A percentile compares a stretch with the other conserved stretches of the same genome.
Conservation (phyloP, 2,329 filamentous ascomycete species). For the Eutypa lata region DNA sequence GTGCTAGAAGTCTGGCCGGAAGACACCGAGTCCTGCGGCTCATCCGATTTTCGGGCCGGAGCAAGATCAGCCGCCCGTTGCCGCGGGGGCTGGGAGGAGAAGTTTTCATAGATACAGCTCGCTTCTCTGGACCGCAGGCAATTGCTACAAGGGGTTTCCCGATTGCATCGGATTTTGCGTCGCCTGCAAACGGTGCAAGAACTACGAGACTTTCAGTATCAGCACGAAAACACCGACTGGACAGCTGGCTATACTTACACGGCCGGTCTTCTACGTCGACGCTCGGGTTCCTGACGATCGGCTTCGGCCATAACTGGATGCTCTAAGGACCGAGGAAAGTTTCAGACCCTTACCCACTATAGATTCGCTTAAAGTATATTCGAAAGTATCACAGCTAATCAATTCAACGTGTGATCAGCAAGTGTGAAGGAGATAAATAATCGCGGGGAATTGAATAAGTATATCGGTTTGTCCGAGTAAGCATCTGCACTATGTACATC, state of each 20-base stretch:
- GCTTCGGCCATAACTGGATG: conserved; percentile 12
- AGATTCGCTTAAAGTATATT: no score
- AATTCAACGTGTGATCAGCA: no score
- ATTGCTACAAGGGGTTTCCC: conserved; percentile 54
- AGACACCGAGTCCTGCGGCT: neutral
- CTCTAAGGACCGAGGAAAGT: no score
- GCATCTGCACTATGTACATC: no score
- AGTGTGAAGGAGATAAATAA: no score
- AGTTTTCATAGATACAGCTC: conserved; percentile 43
- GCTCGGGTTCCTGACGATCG: conserved; percentile 18
- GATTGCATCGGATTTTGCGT: conserved; percentile 60
- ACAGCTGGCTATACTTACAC: conserved; percentile 33
- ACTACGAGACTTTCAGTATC: conserved; percentile 24
- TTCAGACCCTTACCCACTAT: neutral
- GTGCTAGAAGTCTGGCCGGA: neutral
- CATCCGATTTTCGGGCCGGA: neutral
- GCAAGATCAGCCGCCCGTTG: conserved; percentile 1
- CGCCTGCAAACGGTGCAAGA: conserved; percentile 49
- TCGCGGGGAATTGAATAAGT: neutral
- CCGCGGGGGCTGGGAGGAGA: conserved; percentile 12
- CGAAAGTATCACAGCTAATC: no score
- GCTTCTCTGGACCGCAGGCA: conserved; percentile 52
- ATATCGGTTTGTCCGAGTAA: neutral
- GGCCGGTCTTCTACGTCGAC: conserved; percentile 38
- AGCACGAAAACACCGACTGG: conserved; percentile 1